phyloP scores from a whole-genome alignment of 1,284 basidiomycete genomes.

The Neolentinus lepideus region DNA sequence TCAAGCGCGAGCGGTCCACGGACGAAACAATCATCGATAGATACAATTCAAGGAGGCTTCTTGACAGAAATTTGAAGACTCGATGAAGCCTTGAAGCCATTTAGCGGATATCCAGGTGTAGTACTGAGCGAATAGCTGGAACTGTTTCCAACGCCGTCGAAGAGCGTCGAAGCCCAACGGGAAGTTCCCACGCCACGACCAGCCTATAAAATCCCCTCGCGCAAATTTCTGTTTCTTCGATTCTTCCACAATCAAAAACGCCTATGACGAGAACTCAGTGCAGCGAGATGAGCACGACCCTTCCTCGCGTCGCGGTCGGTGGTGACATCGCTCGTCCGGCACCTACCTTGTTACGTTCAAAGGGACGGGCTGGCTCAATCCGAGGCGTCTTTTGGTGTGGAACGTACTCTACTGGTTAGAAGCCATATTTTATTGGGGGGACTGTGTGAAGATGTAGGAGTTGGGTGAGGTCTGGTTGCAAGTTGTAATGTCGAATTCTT shows the following conservation, averaged over 20 bases:
- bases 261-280: slow-evolving; percentile 36
- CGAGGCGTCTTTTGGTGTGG: slow-evolving; percentile 28
- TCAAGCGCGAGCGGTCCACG: too few relatives aligned
- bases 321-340: slow-evolving; percentile 47
- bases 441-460: not conserved
- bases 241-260: slow-evolving; percentile 48
- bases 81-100: too few relatives aligned
- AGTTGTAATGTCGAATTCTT: too few relatives aligned
- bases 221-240: slow-evolving; percentile 20
- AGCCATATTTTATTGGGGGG: not conserved
- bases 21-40: too few relatives aligned
- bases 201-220: slow-evolving; percentile 8
- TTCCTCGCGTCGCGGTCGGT: slow-evolving; percentile 27
- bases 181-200: slow-evolving; percentile 2
- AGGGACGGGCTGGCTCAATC: slow-evolving; percentile 38
- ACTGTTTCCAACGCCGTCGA: too few relatives aligned
- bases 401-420: not conserved
- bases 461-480: too few relatives aligned
- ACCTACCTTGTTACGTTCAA: slow-evolving; percentile 39
- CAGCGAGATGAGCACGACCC: slow-evolving; percentile 39
- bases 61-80: too few relatives aligned
- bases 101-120: too few relatives aligned
- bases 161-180: not conserved
- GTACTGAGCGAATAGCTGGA: too few relatives aligned
- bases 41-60: too few relatives aligned